phyloP scores from a whole-genome alignment of 257 asterid species.

The Solanum acaule region DNA sequence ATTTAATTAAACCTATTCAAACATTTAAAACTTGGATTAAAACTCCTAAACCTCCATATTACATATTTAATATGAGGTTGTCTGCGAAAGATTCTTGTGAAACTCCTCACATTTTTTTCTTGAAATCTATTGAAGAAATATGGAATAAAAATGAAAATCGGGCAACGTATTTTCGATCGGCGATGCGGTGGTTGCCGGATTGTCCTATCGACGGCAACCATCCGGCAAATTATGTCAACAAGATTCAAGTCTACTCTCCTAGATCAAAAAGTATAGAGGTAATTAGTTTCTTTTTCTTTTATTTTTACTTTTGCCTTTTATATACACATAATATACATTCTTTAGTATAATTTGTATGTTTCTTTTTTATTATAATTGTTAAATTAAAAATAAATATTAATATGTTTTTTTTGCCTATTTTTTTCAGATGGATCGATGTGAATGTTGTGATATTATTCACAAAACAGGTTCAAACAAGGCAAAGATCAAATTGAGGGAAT shows the following conservation, averaged over 20 bases:
- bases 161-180: rapidly evolving
- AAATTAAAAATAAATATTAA: neutral
- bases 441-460: constrained; percentile 37
- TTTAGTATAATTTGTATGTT: too few species aligned
- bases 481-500: constrained; percentile 33
- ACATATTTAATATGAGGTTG: neutral
- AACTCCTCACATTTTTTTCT: neutral
- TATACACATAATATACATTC: neutral
- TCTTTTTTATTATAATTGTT: neutral
- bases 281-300: too few species aligned
- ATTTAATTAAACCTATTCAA: too few species aligned
- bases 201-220: neutral
- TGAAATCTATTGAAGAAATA: rapidly evolving
- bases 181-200: neutral
- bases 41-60: neutral
- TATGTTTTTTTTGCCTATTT: neutral
- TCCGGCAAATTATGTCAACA: constrained; percentile 22
- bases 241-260: constrained; percentile 15
- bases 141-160: neutral
- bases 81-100: neutral
- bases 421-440: constrained; percentile 22
- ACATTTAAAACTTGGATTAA: too few species aligned
- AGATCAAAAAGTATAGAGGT: constrained; percentile 23
- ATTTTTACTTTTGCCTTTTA: neutral
- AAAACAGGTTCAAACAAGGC: neutral